phyloP scores from a whole-genome alignment of 2,329 filamentous ascomycete genomes.

The Stagonosporopsis tanaceti region DNA sequence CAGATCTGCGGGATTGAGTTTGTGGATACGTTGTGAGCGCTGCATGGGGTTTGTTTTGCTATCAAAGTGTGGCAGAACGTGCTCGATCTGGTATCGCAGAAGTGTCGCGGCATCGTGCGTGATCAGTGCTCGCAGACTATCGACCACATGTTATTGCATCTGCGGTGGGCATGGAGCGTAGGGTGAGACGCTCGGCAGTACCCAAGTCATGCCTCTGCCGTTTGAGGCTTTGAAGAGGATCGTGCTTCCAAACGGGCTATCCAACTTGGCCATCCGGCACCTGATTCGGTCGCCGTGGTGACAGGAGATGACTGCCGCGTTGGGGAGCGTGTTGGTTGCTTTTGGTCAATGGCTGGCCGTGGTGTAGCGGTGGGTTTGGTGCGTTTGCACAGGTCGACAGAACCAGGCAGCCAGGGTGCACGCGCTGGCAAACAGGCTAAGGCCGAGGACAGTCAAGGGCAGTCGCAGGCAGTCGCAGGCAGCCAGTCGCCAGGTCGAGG shows the following conservation, averaged over 20 bases:
- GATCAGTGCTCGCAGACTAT: background rate
- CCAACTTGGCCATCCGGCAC: background rate
- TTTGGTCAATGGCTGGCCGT: constrained; percentile 2
- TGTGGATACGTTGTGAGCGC: constrained; percentile 3
- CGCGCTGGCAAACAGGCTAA: constrained; percentile 2
- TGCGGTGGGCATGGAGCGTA: background rate
- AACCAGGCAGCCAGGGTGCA: constrained; percentile 1
- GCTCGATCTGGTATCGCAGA: background rate
- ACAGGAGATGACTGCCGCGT: constrained; percentile 13
- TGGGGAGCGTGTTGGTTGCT: background rate
- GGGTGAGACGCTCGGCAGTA: constrained; percentile 1
- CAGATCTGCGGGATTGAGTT: constrained; percentile 6
- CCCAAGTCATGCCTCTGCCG: background rate
- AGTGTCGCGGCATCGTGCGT: constrained; percentile 2
- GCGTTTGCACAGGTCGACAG: constrained; percentile 1
- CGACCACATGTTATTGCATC: no score
- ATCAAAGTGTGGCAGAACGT: background rate
- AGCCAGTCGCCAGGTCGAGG: background rate
- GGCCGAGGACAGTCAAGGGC: background rate
- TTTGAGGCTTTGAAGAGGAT: background rate
- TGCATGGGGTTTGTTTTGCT: constrained; percentile 1
- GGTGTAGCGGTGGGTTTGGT: background rate
- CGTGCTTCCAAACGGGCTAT: background rate
- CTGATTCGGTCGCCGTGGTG: constrained; percentile 1
- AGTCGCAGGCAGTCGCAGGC: no score